Conservation (phyloP, 2,329 filamentous ascomycete species). For the Corynespora cassiicola region DNA sequence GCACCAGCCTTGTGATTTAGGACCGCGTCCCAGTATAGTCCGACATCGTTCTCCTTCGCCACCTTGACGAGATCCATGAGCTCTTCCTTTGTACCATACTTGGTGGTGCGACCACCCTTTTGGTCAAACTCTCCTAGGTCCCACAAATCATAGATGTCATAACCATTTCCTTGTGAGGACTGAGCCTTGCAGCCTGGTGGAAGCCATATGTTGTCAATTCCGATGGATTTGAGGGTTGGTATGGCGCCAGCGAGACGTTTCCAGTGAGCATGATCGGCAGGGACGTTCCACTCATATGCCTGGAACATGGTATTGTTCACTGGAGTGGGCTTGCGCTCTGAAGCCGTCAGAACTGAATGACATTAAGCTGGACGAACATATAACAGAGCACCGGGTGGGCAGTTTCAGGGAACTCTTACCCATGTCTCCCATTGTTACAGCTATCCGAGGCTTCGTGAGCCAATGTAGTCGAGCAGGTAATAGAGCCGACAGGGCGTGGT, state of each 20-base stretch:
- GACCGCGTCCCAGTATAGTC: slow-evolving; percentile 73
- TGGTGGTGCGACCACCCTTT: slow-evolving; percentile 67
- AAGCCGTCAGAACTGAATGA: no score
- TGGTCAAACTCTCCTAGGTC: slow-evolving; percentile 77
- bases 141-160: slow-evolving; percentile 70
- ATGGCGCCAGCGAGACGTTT: slow-evolving; percentile 61
- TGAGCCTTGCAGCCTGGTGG: slow-evolving; percentile 75
- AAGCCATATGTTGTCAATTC: slow-evolving; percentile 65
- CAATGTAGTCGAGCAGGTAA: no score
- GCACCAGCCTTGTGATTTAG: slow-evolving; percentile 76
- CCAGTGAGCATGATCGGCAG: slow-evolving; percentile 67
- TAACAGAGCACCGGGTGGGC: no score
- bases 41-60: slow-evolving; percentile 62
- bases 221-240: slow-evolving; percentile 63
- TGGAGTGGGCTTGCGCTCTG: slow-evolving; percentile 38
- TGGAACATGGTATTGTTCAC: slow-evolving; percentile 64
- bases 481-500: no score
- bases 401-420: no score
- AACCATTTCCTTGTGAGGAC: slow-evolving; percentile 67
- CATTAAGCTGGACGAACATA: no score
- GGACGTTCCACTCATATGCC: slow-evolving; percentile 76
- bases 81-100: slow-evolving; percentile 73
- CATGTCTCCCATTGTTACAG: no score
- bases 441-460: no score
- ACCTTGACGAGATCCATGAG: slow-evolving; percentile 59